A percentile compares a stretch with the other conserved stretches of the same genome.
Evolutionary conservation across 2,329 filamentous ascomycete species (phyloP).

Genomic region (Pestalotiopsis sp.): DNA sequence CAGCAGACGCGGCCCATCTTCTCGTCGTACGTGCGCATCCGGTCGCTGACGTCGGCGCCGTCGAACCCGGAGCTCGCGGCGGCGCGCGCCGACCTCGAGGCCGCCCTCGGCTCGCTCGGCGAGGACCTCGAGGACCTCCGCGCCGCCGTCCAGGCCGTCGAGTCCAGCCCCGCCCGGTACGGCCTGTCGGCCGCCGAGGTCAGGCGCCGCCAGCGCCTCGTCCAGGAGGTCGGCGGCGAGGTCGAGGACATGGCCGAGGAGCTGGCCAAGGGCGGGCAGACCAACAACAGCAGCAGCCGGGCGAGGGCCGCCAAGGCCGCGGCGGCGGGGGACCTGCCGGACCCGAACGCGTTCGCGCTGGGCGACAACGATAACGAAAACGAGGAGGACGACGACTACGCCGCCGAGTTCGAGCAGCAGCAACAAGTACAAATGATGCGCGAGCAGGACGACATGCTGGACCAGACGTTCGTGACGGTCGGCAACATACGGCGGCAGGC

Average conservation of each 20-base stretch:
- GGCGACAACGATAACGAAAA: conserved; percentile 42
- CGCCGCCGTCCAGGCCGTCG: conserved; percentile 83
- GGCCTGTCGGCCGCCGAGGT: conserved; percentile 86
- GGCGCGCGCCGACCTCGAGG: conserved; percentile 70
- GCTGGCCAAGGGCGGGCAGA: conserved; percentile 59
- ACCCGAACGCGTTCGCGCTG: conserved; percentile 61
- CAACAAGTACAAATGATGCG: conserved; percentile 90
- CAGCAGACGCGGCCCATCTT: conserved; percentile 83
- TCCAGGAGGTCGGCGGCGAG: conserved; percentile 87
- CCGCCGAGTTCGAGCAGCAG: conserved; percentile 85
- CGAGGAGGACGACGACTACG: conserved; percentile 56
- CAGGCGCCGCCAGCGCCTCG: conserved; percentile 75
- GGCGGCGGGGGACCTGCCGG: conserved; percentile 48
- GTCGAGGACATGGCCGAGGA: conserved; percentile 88
- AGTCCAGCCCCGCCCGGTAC: conserved; percentile 84
- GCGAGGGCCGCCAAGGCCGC: conserved; percentile 33
- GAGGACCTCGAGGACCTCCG: conserved; percentile 89
- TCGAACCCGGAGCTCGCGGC: conserved; percentile 83
- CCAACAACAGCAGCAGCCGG: conserved; percentile 31
- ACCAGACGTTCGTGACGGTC: conserved; percentile 91
- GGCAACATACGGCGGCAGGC: conserved; percentile 89
- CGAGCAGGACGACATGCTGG: conserved; percentile 91
- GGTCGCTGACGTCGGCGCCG: conserved; percentile 54
- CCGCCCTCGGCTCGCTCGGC: conserved; percentile 67
- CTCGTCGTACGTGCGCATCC: conserved; percentile 93